Percentiles rank a stretch among this genome's conserved stretches.
Evolutionary conservation across 139 green algal genomes (phyloP).

Genomic region (Tetradesmus obliquus): DNA sequence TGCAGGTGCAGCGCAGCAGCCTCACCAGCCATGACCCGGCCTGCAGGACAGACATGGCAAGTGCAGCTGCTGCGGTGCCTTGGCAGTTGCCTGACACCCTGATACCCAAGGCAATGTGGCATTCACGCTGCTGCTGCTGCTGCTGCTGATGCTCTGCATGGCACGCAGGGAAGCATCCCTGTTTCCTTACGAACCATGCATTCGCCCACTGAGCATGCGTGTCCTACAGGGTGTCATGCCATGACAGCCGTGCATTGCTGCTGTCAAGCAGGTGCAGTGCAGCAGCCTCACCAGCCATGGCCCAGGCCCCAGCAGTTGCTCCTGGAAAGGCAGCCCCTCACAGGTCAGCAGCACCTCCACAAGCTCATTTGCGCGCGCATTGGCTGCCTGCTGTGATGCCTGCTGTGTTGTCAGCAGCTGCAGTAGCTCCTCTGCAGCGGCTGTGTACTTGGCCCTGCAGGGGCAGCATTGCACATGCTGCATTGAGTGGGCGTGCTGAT

Average conservation of each 20-base stretch:
- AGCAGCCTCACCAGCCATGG: conserved; percentile 43
- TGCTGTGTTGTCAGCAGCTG: conserved; percentile 26
- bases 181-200: too few relatives aligned
- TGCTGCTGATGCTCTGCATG: neutral
- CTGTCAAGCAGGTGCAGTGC: neutral
- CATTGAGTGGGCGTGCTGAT: too few relatives aligned
- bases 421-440: conserved; percentile 24
- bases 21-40: too few relatives aligned
- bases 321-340: conserved; percentile 17
- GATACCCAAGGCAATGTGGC: too few relatives aligned
- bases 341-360: neutral
- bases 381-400: neutral
- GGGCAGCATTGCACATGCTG: neutral
- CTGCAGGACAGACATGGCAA: too few relatives aligned
- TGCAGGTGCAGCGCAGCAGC: too few relatives aligned
- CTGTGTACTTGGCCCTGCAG: conserved; percentile 1
- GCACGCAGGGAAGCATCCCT: too few relatives aligned
- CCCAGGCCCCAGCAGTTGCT: conserved; percentile 35
- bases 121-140: too few relatives aligned
- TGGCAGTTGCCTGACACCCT: too few relatives aligned
- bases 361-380: neutral
- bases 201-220: neutral
- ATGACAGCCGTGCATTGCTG: neutral
- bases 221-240: neutral
- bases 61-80: too few relatives aligned